Conservation (phyloP, 2,329 filamentous ascomycete genomes). For the Plenodomus tracheiphilus region DNA sequence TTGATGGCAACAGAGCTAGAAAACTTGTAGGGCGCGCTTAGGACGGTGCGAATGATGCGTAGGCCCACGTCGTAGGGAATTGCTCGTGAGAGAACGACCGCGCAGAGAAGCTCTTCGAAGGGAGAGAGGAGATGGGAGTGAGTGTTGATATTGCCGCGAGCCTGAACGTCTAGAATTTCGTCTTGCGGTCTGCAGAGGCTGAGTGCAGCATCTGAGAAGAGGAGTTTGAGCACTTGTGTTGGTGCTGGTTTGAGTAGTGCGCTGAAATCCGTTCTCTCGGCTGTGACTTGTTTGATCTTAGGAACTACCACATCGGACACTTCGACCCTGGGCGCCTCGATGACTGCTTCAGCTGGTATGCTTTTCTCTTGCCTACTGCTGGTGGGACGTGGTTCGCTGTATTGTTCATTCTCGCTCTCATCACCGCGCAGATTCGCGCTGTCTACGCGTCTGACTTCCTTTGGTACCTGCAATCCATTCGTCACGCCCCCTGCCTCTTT, state of each 20-base stretch:
- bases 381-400: not conserved
- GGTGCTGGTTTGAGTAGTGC: constrained; percentile 4
- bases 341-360: not conserved
- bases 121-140: constrained; percentile 43
- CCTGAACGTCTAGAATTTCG: constrained; percentile 33
- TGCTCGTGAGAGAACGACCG: constrained; percentile 50
- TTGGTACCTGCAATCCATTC: constrained; percentile 6
- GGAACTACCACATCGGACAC: not conserved
- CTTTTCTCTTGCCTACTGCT: constrained; percentile 3
- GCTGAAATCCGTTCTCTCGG: not conserved
- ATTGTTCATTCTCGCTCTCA: not conserved
- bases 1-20: constrained; percentile 38
- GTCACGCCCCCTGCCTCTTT: constrained; percentile 1
- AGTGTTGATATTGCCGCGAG: constrained; percentile 29
- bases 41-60: constrained; percentile 49
- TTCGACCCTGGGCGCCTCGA: not conserved
- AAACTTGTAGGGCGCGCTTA: constrained; percentile 50
- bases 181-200: constrained; percentile 40
- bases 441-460: constrained; percentile 7
- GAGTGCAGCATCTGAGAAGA: constrained; percentile 33
- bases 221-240: constrained; percentile 36
- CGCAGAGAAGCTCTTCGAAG: constrained; percentile 52
- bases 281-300: not conserved
- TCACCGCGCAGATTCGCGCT: constrained; percentile 6
- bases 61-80: constrained; percentile 51